Evolutionary conservation across 176 grass and related monocot genomes (phyloP), one percentile per base, ranked within the genome.

Genomic region (Puya raimondii): DNA sequence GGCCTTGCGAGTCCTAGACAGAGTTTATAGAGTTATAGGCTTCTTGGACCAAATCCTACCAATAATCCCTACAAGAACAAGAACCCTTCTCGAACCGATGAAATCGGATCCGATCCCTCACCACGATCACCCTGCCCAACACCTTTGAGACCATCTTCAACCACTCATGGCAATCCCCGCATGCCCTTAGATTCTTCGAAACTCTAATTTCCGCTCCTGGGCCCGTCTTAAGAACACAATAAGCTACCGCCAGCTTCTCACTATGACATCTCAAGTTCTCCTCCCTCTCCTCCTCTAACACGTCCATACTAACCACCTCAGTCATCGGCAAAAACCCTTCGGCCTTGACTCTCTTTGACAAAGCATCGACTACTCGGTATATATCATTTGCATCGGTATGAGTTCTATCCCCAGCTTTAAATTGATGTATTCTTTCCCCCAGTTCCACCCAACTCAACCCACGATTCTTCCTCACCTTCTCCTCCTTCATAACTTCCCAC

Each of bases 11-110:
- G 16, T 17, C 15, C 20, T 2, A 59, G 1, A 8, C 6, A 20
- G 16, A 15, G 15, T 18, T 6, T 17, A 20, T 4, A 58, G 18
- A 10, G 3, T 20, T 20, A 18, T 20, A 18, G 10, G 5, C 54
- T 59, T 18, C 15, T 10, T 9, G 0, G n/a, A 59, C 15, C 7
- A 16, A 57, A 57, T 5, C 54, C 70, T 81, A 91, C 88, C 84
- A 91, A 68, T 91, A 87, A 73, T 91, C 88, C 20, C 87, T 91
- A 51, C 88, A 91, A 25, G 88, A 87, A 85, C 84, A 91, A 53
- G 74, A 74, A 49, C 88, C 84, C 0, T 73, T 81, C 72, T 91
- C 84, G 79, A 91, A 91, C 56, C 68, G 71, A 73, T 91, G 88
- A 76, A 91, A 91, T 11, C 84, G 74, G 53, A 87, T 59, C 72